Percentiles rank a stretch among this genome's conserved stretches.
These are phyloP conservation scores for Paramecium primaurelia DNA, from an alignment of 73 alveolate genomes.

Conservation along the genomic window DNA sequence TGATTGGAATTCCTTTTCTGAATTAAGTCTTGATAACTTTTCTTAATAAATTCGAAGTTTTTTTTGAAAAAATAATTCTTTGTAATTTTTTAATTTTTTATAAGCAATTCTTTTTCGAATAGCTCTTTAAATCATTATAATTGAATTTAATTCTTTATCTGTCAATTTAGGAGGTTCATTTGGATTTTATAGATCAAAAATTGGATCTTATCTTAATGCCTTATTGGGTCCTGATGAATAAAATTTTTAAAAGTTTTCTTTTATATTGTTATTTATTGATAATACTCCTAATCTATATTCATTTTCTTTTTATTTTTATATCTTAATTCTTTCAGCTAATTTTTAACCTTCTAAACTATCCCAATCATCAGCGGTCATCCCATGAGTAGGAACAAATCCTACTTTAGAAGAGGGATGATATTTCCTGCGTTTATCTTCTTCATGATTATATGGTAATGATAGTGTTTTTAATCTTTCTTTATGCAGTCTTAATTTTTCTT, in stretches of 20 bases:
- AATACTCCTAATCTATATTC: background rate
- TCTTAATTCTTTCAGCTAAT: background rate
- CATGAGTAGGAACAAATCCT: background rate
- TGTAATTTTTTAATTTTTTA: background rate
- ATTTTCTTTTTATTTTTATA: background rate
- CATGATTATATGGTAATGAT: slow-evolving; percentile 16
- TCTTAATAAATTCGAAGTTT: background rate
- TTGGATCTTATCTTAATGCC: background rate
- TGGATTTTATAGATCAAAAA: background rate
- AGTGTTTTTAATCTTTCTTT: background rate
- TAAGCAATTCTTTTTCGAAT: background rate
- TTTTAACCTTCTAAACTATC: background rate
- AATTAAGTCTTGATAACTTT: background rate
- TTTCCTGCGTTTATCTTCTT: slow-evolving; percentile 48
- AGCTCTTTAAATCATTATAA: slow-evolving; percentile 5
- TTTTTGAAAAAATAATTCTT: background rate
- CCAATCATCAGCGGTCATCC: background rate
- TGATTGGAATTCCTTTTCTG: background rate
- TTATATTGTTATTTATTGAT: background rate
- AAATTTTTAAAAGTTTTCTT: background rate
- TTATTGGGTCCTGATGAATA: background rate
- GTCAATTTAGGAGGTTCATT: background rate
- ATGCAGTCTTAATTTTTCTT: background rate
- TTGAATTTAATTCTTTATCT: background rate
- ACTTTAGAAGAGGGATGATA: background rate